Evolutionary conservation across 208 protist species (phyloP).

Genomic region (Leishmania tarentolae): DNA sequence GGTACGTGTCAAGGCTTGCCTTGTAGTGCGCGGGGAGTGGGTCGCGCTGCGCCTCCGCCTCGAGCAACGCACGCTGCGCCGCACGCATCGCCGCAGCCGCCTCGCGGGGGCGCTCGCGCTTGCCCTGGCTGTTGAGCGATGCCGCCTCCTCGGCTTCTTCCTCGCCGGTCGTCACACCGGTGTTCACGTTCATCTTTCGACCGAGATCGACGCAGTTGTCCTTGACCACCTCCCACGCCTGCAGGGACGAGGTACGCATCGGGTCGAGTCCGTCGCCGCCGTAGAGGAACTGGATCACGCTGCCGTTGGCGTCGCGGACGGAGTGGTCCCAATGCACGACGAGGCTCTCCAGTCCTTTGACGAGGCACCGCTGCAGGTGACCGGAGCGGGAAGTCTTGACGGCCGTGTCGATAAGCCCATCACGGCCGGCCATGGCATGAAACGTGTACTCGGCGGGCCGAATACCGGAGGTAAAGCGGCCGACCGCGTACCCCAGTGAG

Average conservation of each 20-base stretch:
- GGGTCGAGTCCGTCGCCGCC: slow-evolving; percentile 99
- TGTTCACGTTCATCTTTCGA: slow-evolving; percentile 62
- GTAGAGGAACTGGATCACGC: slow-evolving; percentile 97
- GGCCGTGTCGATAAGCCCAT: slow-evolving; percentile 99
- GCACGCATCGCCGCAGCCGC: slow-evolving; percentile 36
- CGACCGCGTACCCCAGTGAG: slow-evolving; percentile 91
- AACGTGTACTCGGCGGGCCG: slow-evolving; percentile 99
- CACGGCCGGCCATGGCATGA: slow-evolving; percentile 99
- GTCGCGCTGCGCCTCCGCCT: slow-evolving; percentile 45
- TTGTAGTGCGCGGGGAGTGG: slow-evolving; percentile 58
- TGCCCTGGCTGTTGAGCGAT: slow-evolving; percentile 25
- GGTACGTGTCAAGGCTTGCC: slow-evolving; percentile 47
- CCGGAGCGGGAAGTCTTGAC: slow-evolving; percentile 99
- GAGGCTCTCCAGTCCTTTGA: slow-evolving; percentile 97
- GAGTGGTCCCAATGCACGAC: slow-evolving; percentile 95
- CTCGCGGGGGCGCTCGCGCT: slow-evolving; percentile 33
- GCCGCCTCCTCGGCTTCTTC: slow-evolving; percentile 31
- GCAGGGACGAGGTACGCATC: slow-evolving; percentile 92
- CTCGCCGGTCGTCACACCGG: slow-evolving; percentile 32
- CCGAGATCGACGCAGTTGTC: slow-evolving; percentile 77
- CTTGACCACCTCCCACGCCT: slow-evolving; percentile 92
- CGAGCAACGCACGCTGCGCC: slow-evolving; percentile 34
- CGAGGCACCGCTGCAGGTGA: slow-evolving; percentile 98
- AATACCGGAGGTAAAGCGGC: slow-evolving; percentile 99
- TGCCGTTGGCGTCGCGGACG: slow-evolving; percentile 95